Evolutionary conservation across 106 monocot genomes (phyloP).

Genomic region (Agapanthus africanus): DNA sequence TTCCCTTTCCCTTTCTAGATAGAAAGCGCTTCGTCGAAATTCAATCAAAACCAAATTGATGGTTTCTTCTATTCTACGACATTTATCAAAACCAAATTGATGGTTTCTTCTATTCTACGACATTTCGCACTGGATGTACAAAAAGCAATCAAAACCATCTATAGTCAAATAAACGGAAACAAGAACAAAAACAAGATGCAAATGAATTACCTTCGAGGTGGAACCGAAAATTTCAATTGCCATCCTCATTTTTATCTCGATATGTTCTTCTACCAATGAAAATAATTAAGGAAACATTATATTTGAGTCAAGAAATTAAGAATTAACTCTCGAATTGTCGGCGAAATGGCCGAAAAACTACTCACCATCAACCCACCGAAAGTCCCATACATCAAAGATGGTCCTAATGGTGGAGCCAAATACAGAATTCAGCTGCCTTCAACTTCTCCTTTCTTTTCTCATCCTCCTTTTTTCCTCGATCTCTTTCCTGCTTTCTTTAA

Average conservation of each 20-base stretch:
- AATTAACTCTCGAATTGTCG: not conserved
- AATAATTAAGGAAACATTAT: no score
- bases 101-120: not conserved
- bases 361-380: not conserved
- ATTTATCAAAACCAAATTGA: not conserved
- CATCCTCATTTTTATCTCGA: not conserved
- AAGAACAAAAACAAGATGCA: not conserved
- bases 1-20: no score
- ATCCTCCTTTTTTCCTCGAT: not conserved
- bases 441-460: not conserved
- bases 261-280: no score
- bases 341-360: not conserved
- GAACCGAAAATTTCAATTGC: not conserved
- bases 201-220: not conserved
- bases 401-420: not conserved
- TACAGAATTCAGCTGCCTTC: not conserved
- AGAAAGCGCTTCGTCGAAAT: no score
- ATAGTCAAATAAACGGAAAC: not conserved
- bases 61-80: not conserved
- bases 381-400: conserved; percentile 7
- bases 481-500: not conserved
- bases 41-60: not conserved
- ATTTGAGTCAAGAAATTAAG: not conserved
- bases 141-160: not conserved
- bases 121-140: not conserved